Conservation (phyloP, 805 yeast species). For the Isabelozyma rhagii region DNA sequence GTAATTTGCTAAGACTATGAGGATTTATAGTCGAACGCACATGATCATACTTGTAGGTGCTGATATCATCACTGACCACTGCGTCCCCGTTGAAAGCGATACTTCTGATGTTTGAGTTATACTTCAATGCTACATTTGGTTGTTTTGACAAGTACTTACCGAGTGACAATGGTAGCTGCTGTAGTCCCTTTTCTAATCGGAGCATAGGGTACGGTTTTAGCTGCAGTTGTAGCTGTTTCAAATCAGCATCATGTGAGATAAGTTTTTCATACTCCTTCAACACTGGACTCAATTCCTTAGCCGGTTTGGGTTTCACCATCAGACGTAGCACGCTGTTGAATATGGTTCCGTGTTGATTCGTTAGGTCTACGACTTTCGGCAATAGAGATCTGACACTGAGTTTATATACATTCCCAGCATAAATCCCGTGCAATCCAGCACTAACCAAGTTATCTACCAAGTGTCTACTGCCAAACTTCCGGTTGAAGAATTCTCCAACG, state of each 20-base stretch:
- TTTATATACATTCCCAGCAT: slow-evolving; percentile 66
- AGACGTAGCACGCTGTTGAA: slow-evolving; percentile 27
- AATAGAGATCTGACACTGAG: slow-evolving; percentile 65
- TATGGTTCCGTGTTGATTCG: slow-evolving; percentile 55
- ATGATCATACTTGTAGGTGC: slow-evolving; percentile 43
- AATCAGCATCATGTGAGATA: slow-evolving; percentile 38
- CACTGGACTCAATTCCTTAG: slow-evolving; percentile 4
- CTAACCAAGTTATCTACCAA: slow-evolving; percentile 61
- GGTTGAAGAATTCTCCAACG: slow-evolving; percentile 58
- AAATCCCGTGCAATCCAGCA: slow-evolving; percentile 85
- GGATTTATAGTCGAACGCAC: slow-evolving; percentile 59
- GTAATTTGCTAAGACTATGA: slow-evolving; percentile 30
- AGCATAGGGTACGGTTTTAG: slow-evolving; percentile 62
- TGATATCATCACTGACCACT: slow-evolving; percentile 9
- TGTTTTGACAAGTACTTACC: slow-evolving; percentile 30
- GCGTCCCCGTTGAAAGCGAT: slow-evolving; percentile 16
- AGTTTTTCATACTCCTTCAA: slow-evolving; percentile 36
- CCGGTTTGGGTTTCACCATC: not conserved
- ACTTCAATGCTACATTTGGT: slow-evolving; percentile 40
- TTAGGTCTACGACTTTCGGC: slow-evolving; percentile 54
- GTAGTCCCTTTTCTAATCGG: slow-evolving; percentile 54
- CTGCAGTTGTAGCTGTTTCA: slow-evolving; percentile 29
- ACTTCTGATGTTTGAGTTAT: slow-evolving; percentile 18
- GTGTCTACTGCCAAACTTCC: slow-evolving; percentile 62
- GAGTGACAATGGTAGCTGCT: slow-evolving; percentile 46